phyloP scores from a whole-genome alignment of 805 yeast genomes.

The Sugiyamaella qingdaonensis region DNA sequence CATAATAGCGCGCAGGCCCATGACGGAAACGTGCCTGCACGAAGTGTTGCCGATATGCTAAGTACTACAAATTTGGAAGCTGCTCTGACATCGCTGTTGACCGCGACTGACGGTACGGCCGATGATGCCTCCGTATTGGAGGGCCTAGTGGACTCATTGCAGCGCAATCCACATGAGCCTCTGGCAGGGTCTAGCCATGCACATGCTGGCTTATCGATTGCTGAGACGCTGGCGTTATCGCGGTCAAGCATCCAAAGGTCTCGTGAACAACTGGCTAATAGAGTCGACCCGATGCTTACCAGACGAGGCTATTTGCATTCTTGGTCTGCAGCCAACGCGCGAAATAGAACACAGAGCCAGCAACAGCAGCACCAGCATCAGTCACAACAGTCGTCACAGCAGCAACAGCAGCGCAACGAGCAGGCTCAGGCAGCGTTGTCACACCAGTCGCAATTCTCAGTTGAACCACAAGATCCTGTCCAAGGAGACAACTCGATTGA shows the following conservation, averaged over 20 bases:
- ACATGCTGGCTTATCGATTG: constrained; percentile 39
- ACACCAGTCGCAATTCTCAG: background rate
- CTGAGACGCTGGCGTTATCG: constrained; percentile 54
- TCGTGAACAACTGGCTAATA: constrained; percentile 9
- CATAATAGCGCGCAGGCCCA: background rate
- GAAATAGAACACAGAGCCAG: background rate
- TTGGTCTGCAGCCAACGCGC: constrained; percentile 3
- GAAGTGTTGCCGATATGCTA: constrained; percentile 5
- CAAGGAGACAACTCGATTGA: background rate
- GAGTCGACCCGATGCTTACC: constrained; percentile 24
- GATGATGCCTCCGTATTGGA: background rate
- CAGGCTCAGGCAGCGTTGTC: background rate
- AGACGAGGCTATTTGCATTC: constrained; percentile 14
- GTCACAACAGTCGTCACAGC: background rate
- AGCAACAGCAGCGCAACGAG: background rate
- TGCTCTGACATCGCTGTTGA: constrained; percentile 10
- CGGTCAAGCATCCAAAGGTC: constrained; percentile 17
- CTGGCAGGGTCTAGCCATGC: background rate
- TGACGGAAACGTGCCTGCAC: background rate
- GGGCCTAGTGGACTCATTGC: background rate
- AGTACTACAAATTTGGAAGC: constrained; percentile 11
- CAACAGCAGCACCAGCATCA: constrained; percentile 4
- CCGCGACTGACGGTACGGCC: background rate
- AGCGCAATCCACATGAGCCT: background rate
- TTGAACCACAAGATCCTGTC: constrained; percentile 1